Base-by-base conservation (phyloP, 2,329 filamentous ascomycete genomes). In the Curvularia eragrostidis region DNA sequence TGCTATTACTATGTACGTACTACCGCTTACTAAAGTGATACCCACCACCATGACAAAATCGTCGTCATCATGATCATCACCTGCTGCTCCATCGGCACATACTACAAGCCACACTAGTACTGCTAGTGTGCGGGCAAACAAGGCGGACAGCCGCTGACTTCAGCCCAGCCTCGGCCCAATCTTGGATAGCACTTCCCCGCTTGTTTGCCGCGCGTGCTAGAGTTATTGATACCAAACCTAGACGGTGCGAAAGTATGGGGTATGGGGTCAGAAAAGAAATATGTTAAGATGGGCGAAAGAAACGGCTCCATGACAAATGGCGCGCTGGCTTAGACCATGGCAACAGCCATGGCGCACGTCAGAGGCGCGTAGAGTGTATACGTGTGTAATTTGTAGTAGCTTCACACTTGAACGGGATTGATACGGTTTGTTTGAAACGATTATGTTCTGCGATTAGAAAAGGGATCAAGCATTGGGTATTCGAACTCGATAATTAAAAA, bases 401-500 rank as follows among this genome's bases (percentile, higher is more conserved):
- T 34, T 34, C 32, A 34, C 32, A 5, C 3, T 34, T 15, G 13
- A 2, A 2, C 12, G 6, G 4, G 2, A n/a, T 34, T 13, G n/a
- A 34, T 6, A 34, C 7, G 32, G n/a, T 12, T 34, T 4, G 13
- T 34, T 34, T 34, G 32, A 34, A 34, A 34, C 32, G 32, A 34
- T 34, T 34, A 15, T 9, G 5, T 34, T n/a, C 26, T 15, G 15
- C 5, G 15, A 3, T 15, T 6, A n/a, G 13, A 42, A 36, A 18
- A 26, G 3, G 24, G 7, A 26, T 26, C 15, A 26, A 50, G 42
- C 7, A 13, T 8, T 46, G 55, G 55, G 55, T 58, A 58, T 58
- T 54, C n/a, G 32, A 54, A 54, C 18, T 34, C 36, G 3, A 21
- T 15, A 34, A 54, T 58, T 54, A 54, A 52, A 57, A 57, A 47